Base-by-base conservation (phyloP, 176 grass and related monocot species). In the Metroxylon sagu region DNA sequence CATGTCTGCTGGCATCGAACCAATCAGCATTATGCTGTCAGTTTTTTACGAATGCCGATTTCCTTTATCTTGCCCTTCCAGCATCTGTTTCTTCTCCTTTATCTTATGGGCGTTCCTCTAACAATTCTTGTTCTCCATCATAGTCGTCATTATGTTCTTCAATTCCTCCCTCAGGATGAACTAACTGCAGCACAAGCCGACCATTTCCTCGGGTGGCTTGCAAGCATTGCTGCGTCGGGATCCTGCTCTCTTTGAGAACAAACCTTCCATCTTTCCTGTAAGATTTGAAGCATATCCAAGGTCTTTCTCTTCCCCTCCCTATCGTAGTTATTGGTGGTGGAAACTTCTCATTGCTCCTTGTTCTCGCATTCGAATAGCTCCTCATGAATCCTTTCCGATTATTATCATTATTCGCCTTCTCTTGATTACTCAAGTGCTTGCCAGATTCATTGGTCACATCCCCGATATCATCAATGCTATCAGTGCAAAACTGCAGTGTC, bases 321-420 rank as follows among this genome's bases (percentile, higher is more conserved):
- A 90, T 90, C 50, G 81, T 73, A 16, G 82, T 82, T 60, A 90
- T 85, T 10, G 87, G 87, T 6, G 87, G 87, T 52, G 82, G 87
- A 61, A 85, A 90, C 48, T 59, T 50, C 54, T 74, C 51, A 3
- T 62, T 71, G 58, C 71, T 82, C 64, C 64, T 82, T 63, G 82
- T 67, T 68, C 79, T 76, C 63, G 64, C 28, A 19, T 67, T 55
- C 53, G 27, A 17, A 29, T 8, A 55, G 53, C 8, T 55, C 27
- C 26, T 43, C 60, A n/a, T 60, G 14, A 17, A 58, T 14, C 31
- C 29, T 19, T 69, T 74, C 58, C 23, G 35, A 55, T 52, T 82
- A 23, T 52, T 61, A 67, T 25, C 49, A 51, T 0, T 3, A 56
- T 56, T 18, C 0, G 27, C 52, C 67, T 4, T 68, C 17, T 30